These are phyloP conservation scores for Pythium utonaiense DNA, from an alignment of 352 stramenopile species.

Conservation along the genomic window DNA sequence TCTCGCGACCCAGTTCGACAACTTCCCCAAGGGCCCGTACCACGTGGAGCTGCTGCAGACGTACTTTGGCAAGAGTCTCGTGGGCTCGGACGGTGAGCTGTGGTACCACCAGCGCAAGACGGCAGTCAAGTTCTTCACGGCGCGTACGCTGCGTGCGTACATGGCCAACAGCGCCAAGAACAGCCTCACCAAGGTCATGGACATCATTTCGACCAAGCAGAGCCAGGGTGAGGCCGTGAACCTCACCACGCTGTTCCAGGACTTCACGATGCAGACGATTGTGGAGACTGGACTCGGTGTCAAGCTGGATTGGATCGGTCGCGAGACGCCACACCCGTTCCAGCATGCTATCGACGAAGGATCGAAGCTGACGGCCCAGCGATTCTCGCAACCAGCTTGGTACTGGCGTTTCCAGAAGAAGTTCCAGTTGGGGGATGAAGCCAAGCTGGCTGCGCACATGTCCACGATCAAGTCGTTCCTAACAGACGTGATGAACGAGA, in stretches of 20 bases:
- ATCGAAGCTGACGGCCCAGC: conserved; percentile 27
- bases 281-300: conserved; percentile 43
- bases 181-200: conserved; percentile 2
- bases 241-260: conserved; percentile 32
- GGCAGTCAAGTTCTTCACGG: conserved; percentile 27
- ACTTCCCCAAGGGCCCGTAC: conserved; percentile 27
- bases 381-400: conserved; percentile 41
- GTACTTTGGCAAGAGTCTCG: conserved; percentile 18
- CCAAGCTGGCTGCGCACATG: conserved; percentile 25
- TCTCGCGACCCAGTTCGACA: conserved; percentile 24
- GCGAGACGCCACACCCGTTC: conserved; percentile 35
- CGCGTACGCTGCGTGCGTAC: conserved; percentile 20
- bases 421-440: conserved; percentile 38
- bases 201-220: conserved; percentile 3
- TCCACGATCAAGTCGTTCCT: conserved; percentile 35
- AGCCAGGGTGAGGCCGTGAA: not conserved
- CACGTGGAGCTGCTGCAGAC: conserved; percentile 15
- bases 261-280: conserved; percentile 53
- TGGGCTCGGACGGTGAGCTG: conserved; percentile 20
- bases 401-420: conserved; percentile 47
- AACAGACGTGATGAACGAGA: conserved; percentile 32
- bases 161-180: conserved; percentile 10
- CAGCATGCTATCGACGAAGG: conserved; percentile 35
- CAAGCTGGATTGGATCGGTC: conserved; percentile 36
- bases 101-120: conserved; percentile 32